Percentiles rank a stretch among this genome's conserved stretches.
These are phyloP conservation scores for Desmodesmus armatus DNA, from an alignment of 139 green algal species.

Conservation along the genomic window DNA sequence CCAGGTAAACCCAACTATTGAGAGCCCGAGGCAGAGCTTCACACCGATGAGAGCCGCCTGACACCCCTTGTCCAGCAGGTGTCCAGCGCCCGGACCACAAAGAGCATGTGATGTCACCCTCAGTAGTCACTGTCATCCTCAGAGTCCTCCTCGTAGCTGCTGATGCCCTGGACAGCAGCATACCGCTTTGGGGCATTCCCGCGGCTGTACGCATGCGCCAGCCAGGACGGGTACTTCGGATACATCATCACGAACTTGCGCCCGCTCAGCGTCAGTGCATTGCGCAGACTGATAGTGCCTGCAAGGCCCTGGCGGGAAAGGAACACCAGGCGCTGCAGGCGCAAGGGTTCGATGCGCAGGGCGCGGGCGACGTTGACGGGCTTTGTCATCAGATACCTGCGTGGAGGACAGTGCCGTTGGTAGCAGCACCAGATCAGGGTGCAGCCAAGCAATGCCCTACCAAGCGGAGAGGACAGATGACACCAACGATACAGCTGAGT, in stretches of 20 bases:
- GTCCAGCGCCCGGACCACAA: too few species aligned
- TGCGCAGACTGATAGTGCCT: background rate
- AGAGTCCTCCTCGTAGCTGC: too few species aligned
- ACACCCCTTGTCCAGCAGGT: too few species aligned
- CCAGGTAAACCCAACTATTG: too few species aligned
- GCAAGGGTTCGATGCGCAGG: slow-evolving; percentile 28
- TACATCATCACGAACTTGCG: slow-evolving; percentile 17
- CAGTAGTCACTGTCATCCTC: too few species aligned
- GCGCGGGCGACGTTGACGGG: slow-evolving; percentile 36
- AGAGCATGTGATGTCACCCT: too few species aligned
- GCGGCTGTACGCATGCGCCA: slow-evolving; percentile 22
- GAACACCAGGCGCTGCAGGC: slow-evolving; percentile 10
- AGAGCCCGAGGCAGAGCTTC: too few species aligned
- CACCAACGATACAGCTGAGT: background rate
- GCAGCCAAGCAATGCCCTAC: background rate
- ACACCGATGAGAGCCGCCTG: too few species aligned
- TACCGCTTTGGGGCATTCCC: slow-evolving; percentile 2
- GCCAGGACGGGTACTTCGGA: slow-evolving; percentile 10
- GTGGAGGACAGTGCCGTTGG: background rate
- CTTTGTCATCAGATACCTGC: slow-evolving; percentile 29
- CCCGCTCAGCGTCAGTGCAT: slow-evolving; percentile 16
- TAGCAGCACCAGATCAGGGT: background rate
- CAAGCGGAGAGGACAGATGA: background rate
- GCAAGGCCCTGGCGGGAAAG: background rate
- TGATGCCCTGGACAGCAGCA: too few species aligned